Evolutionary conservation across 345 rosid species (phyloP), one percentile per base, ranked within the genome.

Genomic region (Eucalyptus melliodora): DNA sequence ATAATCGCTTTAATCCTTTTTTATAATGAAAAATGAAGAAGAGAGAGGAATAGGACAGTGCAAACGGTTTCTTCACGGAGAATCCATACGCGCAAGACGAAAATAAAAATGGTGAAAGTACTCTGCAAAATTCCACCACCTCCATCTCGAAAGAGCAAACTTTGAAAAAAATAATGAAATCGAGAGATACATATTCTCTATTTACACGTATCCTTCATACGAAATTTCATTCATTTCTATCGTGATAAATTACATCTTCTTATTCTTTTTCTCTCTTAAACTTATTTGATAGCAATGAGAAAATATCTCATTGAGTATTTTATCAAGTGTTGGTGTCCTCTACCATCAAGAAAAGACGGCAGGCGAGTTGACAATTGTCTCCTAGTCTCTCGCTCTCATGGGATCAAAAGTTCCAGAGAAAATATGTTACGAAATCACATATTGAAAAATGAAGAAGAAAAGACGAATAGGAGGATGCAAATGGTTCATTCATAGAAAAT

Each of bases 201-300:
- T 27, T 12, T 12, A 5, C 16, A 6, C 2, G 1, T 2, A 11
- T 11, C 13, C 49, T 47, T 11, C 13, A 27, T 11, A 27, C 0
- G 7, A 11, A 2, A 60, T 1, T 60, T 4, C 8, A 0, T 27
- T 60, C 7, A 26, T 13, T 27, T 60, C 4, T 30, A 30, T 26
- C 8, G 11, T 6, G 16, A 27, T 60, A 60, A 27, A 12, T 60
- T 6, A 26, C 12, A 5, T 6, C 0, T 7, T 51, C 4, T 3
- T 26, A 11, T 3, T 12, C 4, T 5, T 60, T 26, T 11, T 27
- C 1, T 59, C 3, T 60, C 14, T 6, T 11, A 15, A 60, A 6
- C 4, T 60, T 27, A 55, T 21, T 23, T 3, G 11, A 55, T 23
- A 9, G 1, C 8, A 19, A 53, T 2, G 1, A 53, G 10, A 53